Evolutionary conservation across 805 yeast genomes (phyloP).

Genomic region (Ogataea saltuana): DNA sequence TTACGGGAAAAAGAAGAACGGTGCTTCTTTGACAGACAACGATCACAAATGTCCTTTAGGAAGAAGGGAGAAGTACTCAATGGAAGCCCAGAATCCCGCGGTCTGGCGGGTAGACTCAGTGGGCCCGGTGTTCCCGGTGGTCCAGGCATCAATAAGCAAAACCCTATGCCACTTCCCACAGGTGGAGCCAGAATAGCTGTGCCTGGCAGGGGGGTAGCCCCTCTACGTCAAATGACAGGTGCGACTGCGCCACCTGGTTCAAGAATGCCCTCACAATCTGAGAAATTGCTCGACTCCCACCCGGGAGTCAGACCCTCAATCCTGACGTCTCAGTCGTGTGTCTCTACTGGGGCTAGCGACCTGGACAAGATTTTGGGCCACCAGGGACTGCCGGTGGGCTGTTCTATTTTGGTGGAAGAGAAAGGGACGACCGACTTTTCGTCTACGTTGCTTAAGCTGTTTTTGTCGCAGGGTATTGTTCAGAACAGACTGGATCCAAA

Average conservation of each 20-base stretch:
- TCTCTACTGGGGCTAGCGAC: slow-evolving; percentile 79
- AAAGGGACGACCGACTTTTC: slow-evolving; percentile 87
- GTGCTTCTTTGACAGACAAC: not conserved
- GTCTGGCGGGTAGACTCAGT: no score
- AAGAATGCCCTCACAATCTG: not conserved
- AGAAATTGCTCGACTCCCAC: slow-evolving; percentile 30
- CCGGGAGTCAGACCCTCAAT: slow-evolving; percentile 77
- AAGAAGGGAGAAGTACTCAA: slow-evolving; percentile 53
- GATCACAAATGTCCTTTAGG: slow-evolving; percentile 56
- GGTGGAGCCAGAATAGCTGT: slow-evolving; percentile 17
- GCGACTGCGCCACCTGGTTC: not conserved
- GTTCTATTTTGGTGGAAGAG: slow-evolving; percentile 72
- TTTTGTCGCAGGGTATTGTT: slow-evolving; percentile 73
- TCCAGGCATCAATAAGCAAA: no score
- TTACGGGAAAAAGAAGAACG: no score
- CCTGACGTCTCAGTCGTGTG: slow-evolving; percentile 68
- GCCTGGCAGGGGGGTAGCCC: slow-evolving; percentile 21
- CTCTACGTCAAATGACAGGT: not conserved
- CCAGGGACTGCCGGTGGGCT: slow-evolving; percentile 83
- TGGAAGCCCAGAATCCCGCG: no score
- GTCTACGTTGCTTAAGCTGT: slow-evolving; percentile 64
- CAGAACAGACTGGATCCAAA: slow-evolving; percentile 54
- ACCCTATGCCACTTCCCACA: not conserved
- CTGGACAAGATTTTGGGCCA: slow-evolving; percentile 75
- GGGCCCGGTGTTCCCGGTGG: no score